phyloP scores from a whole-genome alignment of 2,329 filamentous ascomycete species.

The Nannizzia gypsea region DNA sequence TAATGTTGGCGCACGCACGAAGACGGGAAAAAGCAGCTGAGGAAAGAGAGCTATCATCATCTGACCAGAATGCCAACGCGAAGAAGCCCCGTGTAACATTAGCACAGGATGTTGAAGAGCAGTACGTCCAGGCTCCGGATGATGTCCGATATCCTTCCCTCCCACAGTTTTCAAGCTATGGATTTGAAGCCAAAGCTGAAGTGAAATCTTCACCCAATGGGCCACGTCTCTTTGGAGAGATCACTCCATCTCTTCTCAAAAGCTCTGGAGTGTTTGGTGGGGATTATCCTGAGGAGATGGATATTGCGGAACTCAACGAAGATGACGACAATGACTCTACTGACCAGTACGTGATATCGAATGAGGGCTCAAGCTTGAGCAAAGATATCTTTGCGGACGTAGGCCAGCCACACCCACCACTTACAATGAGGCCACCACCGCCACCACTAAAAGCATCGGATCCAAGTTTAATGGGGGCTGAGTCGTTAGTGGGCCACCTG shows the following conservation, averaged over 20 bases:
- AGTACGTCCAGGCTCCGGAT: slow-evolving; percentile 13
- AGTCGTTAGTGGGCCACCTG: slow-evolving; percentile 37
- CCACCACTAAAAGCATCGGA: slow-evolving; percentile 25
- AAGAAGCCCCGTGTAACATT: slow-evolving; percentile 13
- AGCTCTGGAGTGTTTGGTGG: slow-evolving; percentile 40
- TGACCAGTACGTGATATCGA: slow-evolving; percentile 30
- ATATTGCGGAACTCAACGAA: slow-evolving; percentile 16
- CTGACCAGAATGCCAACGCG: slow-evolving; percentile 6
- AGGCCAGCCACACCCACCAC: slow-evolving; percentile 10
- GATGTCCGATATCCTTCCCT: slow-evolving; percentile 34
- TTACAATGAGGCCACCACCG: slow-evolving; percentile 16
- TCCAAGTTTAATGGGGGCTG: slow-evolving; percentile 37
- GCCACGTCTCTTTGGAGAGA: slow-evolving; percentile 48
- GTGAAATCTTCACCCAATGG: slow-evolving; percentile 15
- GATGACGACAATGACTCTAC: slow-evolving; percentile 14
- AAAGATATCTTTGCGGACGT: slow-evolving; percentile 8
- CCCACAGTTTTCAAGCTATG: slow-evolving; percentile 28
- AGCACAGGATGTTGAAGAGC: slow-evolving; percentile 6
- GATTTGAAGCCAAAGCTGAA: slow-evolving; percentile 16
- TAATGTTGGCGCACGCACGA: slow-evolving; percentile 19
- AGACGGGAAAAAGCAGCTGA: slow-evolving; percentile 24
- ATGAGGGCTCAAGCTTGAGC: slow-evolving; percentile 9
- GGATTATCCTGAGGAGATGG: slow-evolving; percentile 19
- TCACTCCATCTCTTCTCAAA: slow-evolving; percentile 43
- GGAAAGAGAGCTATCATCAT: slow-evolving; percentile 23